These are phyloP conservation scores for Echium plantagineum DNA, from an alignment of 257 asterid genomes.

Conservation along the genomic window DNA sequence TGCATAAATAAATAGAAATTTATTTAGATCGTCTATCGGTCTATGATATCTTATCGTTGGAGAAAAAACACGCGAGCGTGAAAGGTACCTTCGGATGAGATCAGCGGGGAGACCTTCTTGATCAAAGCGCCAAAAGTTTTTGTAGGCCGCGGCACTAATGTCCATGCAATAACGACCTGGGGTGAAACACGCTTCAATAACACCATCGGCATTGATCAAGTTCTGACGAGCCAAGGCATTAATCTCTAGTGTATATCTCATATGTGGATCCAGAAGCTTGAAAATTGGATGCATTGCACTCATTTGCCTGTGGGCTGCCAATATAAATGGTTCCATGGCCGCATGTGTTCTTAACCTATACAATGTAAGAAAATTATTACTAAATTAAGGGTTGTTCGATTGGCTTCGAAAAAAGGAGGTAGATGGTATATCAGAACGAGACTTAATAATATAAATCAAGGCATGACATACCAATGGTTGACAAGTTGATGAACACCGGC, in stretches of 20 bases:
- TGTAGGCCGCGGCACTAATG: conserved; percentile 87
- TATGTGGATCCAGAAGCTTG: conserved; percentile 93
- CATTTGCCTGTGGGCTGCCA: conserved; percentile 94
- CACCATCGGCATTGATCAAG: conserved; percentile 75
- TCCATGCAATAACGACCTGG: conserved; percentile 98
- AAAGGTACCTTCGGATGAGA: conserved; percentile 62
- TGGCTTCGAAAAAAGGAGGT: too few relatives aligned
- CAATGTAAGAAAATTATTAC: too few relatives aligned
- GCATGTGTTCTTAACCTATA: conserved; percentile 93
- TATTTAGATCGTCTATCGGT: neutral
- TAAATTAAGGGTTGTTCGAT: neutral
- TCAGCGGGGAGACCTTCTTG: conserved; percentile 91
- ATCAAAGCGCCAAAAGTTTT: conserved; percentile 76
- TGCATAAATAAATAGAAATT: conserved; percentile 9
- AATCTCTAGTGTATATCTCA: conserved; percentile 92
- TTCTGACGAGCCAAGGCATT: conserved; percentile 80
- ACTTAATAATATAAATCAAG: neutral
- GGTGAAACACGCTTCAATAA: conserved; percentile 91
- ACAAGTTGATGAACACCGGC: conserved; percentile 99
- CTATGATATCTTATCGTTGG: neutral
- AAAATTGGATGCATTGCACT: conserved; percentile 93
- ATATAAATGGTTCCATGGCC: conserved; percentile 70
- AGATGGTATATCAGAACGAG: too few relatives aligned
- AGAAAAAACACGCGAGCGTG: neutral
- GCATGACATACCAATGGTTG: conserved; percentile 63